Evolutionary conservation across 2,329 filamentous ascomycete genomes (phyloP), one percentile per base, ranked within the genome.

Genomic region (Shiraia sp.): DNA sequence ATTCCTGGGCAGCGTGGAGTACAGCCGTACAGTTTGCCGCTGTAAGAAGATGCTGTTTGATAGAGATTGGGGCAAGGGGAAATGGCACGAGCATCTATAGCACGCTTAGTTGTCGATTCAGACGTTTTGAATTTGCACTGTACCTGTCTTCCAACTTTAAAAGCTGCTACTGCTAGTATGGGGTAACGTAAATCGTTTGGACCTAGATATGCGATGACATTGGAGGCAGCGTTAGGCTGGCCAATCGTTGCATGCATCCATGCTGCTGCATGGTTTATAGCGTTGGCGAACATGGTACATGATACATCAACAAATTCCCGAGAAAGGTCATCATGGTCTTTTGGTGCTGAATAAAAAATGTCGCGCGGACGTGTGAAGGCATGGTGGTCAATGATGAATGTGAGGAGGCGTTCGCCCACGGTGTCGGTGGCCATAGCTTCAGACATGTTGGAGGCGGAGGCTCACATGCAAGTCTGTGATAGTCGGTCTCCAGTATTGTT

Each of bases 181-280:
- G 38, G 33, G 32, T 43, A 47, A 16, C 42, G 28, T 5, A 46
- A 28, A 22, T 49, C 46, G 10, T 37, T 34, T 3, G 43, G 46
- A 13, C 46, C 42, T 10, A 31, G 15, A 25, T 44, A 44, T 7
- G 36, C 30, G 17, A 40, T 30, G 10, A 32, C 33, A 14, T 44
- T 29, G 16, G 15, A 40, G 12, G 15, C 30, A 3, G 10, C 6
- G 28, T 6, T 40, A 30, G 26, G 15, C 5, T 30, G 10, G 14
- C 28, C 24, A 10, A 40, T 12, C 10, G 8, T 26, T 12, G 23
- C 22, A 14, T 25, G 9, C 33, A 65, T 56, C 63, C 59, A 65
- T 39, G 42, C 49, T 2, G 53, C 37, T n/a, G 49, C 35, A 16
- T 40, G 43, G 29, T 63, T 55, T 6, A 61, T 50, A 0, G 58